These are phyloP conservation scores for Brassica rapa DNA, from an alignment of 345 rosid species.

Conservation along the genomic window DNA sequence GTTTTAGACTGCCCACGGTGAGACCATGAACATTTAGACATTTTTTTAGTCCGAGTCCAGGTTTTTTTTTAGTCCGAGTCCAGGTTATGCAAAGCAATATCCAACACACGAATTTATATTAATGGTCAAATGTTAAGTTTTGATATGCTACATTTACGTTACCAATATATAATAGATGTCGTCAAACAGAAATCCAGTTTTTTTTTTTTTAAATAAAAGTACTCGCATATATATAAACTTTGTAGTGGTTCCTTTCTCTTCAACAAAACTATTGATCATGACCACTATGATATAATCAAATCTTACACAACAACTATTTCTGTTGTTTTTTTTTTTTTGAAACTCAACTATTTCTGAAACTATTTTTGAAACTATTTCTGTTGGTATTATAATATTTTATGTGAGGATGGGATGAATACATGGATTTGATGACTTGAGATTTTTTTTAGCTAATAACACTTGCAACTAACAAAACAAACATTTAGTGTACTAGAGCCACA, in stretches of 20 bases:
- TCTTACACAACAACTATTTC: neutral
- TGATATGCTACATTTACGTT: neutral
- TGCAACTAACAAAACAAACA: neutral
- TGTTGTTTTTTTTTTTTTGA: too few species aligned
- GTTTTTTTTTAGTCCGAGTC: neutral
- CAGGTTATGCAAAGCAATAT: neutral
- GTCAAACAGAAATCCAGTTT: neutral
- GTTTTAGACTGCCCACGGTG: neutral
- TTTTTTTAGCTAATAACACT: neutral
- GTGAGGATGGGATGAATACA: neutral
- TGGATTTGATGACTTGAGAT: neutral
- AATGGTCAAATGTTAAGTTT: neutral
- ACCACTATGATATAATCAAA: neutral
- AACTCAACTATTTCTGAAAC: too few species aligned
- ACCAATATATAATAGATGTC: neutral
- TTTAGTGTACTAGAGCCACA: constrained; percentile 4
- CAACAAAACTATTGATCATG: constrained; percentile 4
- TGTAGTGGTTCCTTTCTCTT: neutral
- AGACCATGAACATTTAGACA: constrained; percentile 12
- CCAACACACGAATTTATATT: neutral
- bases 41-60: too few species aligned
- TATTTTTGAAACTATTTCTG: neutral
- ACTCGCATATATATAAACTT: neutral
- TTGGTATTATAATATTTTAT: constrained; percentile 1
- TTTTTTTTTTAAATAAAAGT: too few species aligned